Conservation (phyloP, 176 grass and related monocot species). For the Carex pumila region DNA sequence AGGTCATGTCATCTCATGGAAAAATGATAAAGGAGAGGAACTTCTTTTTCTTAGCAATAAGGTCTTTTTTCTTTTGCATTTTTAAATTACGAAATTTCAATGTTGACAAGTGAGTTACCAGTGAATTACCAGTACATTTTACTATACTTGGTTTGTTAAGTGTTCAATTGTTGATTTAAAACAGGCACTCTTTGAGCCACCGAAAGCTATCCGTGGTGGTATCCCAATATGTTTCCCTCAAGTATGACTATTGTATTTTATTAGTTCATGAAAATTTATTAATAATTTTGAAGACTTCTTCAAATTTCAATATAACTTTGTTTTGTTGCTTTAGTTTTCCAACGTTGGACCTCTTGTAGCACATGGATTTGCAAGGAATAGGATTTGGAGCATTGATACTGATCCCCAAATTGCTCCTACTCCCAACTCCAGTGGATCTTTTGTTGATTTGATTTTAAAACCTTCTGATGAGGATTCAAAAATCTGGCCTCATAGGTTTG, state of each 20-base stretch:
- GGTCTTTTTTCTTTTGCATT: constrained; percentile 18
- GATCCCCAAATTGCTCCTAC: constrained; percentile 67
- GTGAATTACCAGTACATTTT: too few species aligned
- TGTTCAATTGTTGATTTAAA: neutral
- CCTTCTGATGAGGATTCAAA: constrained; percentile 81
- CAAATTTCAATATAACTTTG: constrained; percentile 10
- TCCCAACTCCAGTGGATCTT: constrained; percentile 40
- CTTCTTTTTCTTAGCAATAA: constrained; percentile 76
- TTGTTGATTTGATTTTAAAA: constrained; percentile 68
- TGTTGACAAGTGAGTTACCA: too few species aligned
- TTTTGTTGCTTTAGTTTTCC: constrained; percentile 58
- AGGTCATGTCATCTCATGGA: constrained; percentile 74
- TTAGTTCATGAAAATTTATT: neutral
- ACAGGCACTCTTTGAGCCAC: constrained; percentile 74
- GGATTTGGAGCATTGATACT: constrained; percentile 45
- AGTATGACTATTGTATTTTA: constrained; percentile 11
- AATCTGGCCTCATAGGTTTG: constrained; percentile 80
- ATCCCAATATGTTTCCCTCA: constrained; percentile 92
- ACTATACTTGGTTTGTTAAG: too few species aligned
- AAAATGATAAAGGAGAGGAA: constrained; percentile 65
- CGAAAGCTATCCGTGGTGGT: constrained; percentile 78
- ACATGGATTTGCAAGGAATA: constrained; percentile 96
- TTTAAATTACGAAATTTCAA: too few species aligned
- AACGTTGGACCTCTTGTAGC: constrained; percentile 51
- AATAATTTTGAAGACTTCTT: neutral